These are phyloP conservation scores for Pleurotus pulmonarius DNA, from an alignment of 768 basidiomycete species.

Conservation along the genomic window DNA sequence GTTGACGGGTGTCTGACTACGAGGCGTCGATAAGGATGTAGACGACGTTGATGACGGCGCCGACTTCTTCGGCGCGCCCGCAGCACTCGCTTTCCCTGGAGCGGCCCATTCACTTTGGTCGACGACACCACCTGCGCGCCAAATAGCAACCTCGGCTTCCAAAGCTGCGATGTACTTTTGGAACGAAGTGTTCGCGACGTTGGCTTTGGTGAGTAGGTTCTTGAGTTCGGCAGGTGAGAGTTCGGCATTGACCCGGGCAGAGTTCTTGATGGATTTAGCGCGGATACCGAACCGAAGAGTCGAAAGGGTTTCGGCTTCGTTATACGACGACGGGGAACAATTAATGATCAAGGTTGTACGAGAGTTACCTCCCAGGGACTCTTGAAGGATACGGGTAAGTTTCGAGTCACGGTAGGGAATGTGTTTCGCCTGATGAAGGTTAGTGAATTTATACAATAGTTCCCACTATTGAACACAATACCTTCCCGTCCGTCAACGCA, in stretches of 20 bases:
- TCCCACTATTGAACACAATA: constrained; percentile 24
- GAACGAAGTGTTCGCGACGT: constrained; percentile 78
- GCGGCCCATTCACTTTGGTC: constrained; percentile 81
- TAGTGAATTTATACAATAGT: constrained; percentile 8
- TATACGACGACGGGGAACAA: constrained; percentile 96
- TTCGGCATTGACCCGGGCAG: constrained; percentile 97
- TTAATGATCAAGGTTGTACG: constrained; percentile 98
- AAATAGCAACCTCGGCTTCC: constrained; percentile 86
- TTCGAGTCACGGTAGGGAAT: constrained; percentile 99
- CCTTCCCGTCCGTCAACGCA: constrained; percentile 94
- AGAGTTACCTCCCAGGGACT: constrained; percentile 93
- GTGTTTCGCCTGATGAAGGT: constrained; percentile 71
- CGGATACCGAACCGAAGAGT: constrained; percentile 99
- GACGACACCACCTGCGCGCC: constrained; percentile 85
- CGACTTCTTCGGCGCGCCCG: constrained; percentile 54
- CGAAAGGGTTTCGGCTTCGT: constrained; percentile 92
- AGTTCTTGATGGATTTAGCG: constrained; percentile 99
- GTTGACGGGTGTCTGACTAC: constrained; percentile 71
- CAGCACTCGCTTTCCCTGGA: constrained; percentile 54
- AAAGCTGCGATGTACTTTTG: constrained; percentile 85
- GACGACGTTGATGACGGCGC: constrained; percentile 63
- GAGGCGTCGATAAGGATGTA: constrained; percentile 49
- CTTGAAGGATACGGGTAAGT: constrained; percentile 98
- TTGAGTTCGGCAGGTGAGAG: constrained; percentile 96
- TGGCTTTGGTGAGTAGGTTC: constrained; percentile 83